Evolutionary conservation across 306 rosid species (phyloP), one percentile per base, ranked within the genome.

Genomic region (Cyclanthera cordifolia): DNA sequence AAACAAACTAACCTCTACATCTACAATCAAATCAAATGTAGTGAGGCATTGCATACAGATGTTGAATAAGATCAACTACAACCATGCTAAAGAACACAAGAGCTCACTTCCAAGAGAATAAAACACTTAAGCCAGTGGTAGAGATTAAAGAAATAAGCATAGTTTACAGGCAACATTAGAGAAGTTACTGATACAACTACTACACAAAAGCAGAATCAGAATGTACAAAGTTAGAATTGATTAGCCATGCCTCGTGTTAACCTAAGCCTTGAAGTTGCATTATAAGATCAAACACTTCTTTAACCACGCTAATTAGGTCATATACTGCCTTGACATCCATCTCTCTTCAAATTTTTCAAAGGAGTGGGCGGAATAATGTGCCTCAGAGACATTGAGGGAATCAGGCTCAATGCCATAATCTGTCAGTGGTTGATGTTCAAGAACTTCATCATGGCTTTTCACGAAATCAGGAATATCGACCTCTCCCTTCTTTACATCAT

Each of bases 371-470:
- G 83, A n/a, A n/a, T 93, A 63, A 8, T 95, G 88, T 21, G 65
- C 80, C 85, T 80, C 91, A n/a, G 57, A 8, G 61, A 87, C 41
- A 70, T 87, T 87, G 74, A 83, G 82, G 67, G 94, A 83, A 70
- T 93, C 90, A 0, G 96, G 98, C 71, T 89, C 95, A 9, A 93
- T 89, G 63, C 98, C 96, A 46, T 93, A 93, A 85, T 93, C 98
- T 66, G 98, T 89, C 41, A 93, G 85, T 12, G 98, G 96, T 73
- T 96, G 82, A 70, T 87, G 77, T 83, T 93, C 98, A 25, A 93
- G 82, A 76, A 93, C 56, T 71, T 80, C 87, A 57, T 93, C 96
- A 24, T 93, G 96, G 59, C 59, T 65, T 82, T 83, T 83, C 75
- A 93, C 98, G 13, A 93, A 93, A 46, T 93, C 94, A 1, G 95